Conservation (phyloP, 202 grass and related monocot species). For the Miscanthus sacchariflorus region DNA sequence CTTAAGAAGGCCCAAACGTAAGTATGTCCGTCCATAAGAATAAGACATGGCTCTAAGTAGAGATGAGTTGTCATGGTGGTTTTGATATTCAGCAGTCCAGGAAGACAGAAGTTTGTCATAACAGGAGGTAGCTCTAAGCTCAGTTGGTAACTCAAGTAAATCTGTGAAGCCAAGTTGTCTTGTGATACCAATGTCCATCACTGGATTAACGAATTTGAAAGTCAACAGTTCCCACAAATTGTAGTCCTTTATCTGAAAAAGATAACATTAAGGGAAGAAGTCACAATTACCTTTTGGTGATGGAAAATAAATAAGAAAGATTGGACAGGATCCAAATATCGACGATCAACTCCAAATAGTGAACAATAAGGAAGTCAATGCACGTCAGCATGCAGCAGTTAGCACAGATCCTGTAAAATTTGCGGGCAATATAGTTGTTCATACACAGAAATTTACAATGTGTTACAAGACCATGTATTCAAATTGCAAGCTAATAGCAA, state of each 20-base stretch:
- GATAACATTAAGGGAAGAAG: slow-evolving; percentile 35
- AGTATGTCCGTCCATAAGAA: slow-evolving; percentile 87
- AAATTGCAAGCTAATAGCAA: slow-evolving; percentile 10
- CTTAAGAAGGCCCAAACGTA: slow-evolving; percentile 87
- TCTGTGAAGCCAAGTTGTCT: slow-evolving; percentile 90
- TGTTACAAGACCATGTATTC: slow-evolving; percentile 2
- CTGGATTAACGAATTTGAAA: slow-evolving; percentile 82
- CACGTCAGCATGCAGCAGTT: background rate
- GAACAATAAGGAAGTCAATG: slow-evolving; percentile 4
- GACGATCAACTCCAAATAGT: slow-evolving; percentile 11
- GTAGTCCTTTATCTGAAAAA: slow-evolving; percentile 47
- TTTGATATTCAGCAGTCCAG: slow-evolving; percentile 75
- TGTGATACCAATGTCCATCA: slow-evolving; percentile 83
- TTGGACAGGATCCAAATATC: background rate
- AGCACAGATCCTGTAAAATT: background rate
- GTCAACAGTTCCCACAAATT: slow-evolving; percentile 66
- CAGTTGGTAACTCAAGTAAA: slow-evolving; percentile 79
- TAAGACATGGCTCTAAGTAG: slow-evolving; percentile 77
- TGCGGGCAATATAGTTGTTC: background rate
- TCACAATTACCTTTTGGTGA: slow-evolving; percentile 39
- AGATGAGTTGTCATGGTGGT: slow-evolving; percentile 59
- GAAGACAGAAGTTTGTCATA: slow-evolving; percentile 73
- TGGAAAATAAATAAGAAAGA: background rate
- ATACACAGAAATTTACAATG: background rate
- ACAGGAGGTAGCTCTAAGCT: slow-evolving; percentile 73